Percentiles rank a stretch among this genome's conserved stretches.
Conservation (phyloP, 352 stramenopile genomes). For the Aphanomyces cochlioides region DNA sequence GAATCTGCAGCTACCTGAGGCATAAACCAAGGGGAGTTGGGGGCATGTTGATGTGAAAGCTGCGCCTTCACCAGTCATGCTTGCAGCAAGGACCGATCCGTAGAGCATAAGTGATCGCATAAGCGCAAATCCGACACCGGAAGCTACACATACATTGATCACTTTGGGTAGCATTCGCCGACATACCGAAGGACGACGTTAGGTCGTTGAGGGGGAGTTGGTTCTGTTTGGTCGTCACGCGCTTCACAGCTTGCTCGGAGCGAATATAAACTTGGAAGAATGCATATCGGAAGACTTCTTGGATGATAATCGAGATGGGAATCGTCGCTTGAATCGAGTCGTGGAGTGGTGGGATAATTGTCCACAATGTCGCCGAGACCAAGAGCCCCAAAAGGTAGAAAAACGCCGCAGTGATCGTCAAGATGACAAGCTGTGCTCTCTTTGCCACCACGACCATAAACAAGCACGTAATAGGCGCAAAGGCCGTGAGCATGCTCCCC, state of each 20-base stretch:
- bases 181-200: constrained; percentile 64
- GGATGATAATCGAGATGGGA: constrained; percentile 57
- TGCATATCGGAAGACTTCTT: constrained; percentile 60
- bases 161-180: not conserved
- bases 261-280: constrained; percentile 79
- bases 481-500: constrained; percentile 74
- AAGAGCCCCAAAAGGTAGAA: constrained; percentile 79
- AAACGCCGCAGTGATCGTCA: constrained; percentile 75
- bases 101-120: constrained; percentile 87
- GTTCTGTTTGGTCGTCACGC: constrained; percentile 68
- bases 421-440: constrained; percentile 79
- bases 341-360: constrained; percentile 70
- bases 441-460: constrained; percentile 79
- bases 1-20: constrained; percentile 31
- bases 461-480: constrained; percentile 63
- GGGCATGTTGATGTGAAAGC: constrained; percentile 72
- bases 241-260: constrained; percentile 65
- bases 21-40: constrained; percentile 67
- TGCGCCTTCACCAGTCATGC: constrained; percentile 59
- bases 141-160: constrained; percentile 38
- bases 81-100: constrained; percentile 66
- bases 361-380: constrained; percentile 68
- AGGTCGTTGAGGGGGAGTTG: constrained; percentile 82
- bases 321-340: constrained; percentile 72
- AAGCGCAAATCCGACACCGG: constrained; percentile 71